A percentile compares a stretch with the other conserved stretches of the same genome.
Conservation (phyloP, 2,329 filamentous ascomycete species). For the Hypomyces perniciosus region DNA sequence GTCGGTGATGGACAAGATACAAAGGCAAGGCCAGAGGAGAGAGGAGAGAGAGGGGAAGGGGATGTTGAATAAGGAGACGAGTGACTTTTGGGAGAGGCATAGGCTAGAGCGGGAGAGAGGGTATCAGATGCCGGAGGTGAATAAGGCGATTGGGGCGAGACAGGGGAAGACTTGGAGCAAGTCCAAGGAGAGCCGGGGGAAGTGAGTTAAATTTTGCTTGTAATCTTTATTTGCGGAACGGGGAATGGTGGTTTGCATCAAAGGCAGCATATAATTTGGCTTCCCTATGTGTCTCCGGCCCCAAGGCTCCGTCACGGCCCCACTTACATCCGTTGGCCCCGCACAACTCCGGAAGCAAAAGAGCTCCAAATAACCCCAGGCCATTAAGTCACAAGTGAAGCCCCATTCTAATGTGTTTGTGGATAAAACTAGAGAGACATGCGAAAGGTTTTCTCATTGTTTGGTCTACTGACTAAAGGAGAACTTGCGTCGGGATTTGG, state of each 20-base stretch:
- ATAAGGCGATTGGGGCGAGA: conserved; percentile 19
- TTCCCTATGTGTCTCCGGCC: no score
- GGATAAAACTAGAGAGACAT: no score
- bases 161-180: neutral
- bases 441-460: no score
- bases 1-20: conserved; percentile 7
- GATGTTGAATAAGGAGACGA: conserved; percentile 26
- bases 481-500: no score
- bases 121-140: conserved; percentile 35
- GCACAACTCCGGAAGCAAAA: no score
- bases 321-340: no score
- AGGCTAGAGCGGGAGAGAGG: conserved; percentile 33
- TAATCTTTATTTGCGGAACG: neutral
- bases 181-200: conserved; percentile 2
- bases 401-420: no score
- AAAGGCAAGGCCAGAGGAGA: conserved; percentile 14
- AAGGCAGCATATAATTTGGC: neutral
- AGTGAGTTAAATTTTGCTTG: neutral
- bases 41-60: conserved; percentile 13
- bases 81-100: conserved; percentile 38
- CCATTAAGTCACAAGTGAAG: no score
- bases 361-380: no score
- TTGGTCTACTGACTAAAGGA: no score
- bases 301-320: no score
- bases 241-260: neutral